Percentiles rank a stretch among this genome's conserved stretches.
Conservation (phyloP, 2,329 filamentous ascomycete genomes). For the Botrytis cinerea region DNA sequence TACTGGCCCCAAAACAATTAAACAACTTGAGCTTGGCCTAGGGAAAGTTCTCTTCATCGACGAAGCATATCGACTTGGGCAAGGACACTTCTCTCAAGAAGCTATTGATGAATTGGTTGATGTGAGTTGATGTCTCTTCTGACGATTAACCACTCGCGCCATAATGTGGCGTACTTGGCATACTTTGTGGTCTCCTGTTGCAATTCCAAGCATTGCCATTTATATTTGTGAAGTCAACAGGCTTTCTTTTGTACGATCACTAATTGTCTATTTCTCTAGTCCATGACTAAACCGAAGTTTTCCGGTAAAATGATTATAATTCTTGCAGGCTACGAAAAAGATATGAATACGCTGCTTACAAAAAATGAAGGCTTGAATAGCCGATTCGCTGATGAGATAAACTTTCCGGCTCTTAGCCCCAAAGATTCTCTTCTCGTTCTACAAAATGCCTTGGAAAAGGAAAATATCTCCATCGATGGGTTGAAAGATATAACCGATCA, state of each 20-base stretch:
- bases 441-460: slow-evolving; percentile 40
- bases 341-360: slow-evolving; percentile 55
- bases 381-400: slow-evolving; percentile 55
- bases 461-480: slow-evolving; percentile 34
- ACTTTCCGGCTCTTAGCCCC: slow-evolving; percentile 45
- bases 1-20: slow-evolving; percentile 65
- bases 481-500: slow-evolving; percentile 38
- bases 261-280: not conserved
- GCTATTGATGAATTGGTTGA: slow-evolving; percentile 70
- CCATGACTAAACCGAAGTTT: slow-evolving; percentile 50
- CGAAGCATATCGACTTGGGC: slow-evolving; percentile 57
- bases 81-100: slow-evolving; percentile 58
- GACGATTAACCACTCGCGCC: too few relatives aligned
- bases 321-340: slow-evolving; percentile 57
- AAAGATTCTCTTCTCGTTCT: slow-evolving; percentile 46
- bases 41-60: slow-evolving; percentile 61
- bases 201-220: not conserved
- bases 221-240: not conserved
- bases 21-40: slow-evolving; percentile 54
- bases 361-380: slow-evolving; percentile 56
- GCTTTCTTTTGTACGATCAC: not conserved
- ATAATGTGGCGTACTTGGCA: not conserved
- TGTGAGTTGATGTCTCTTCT: slow-evolving; percentile 6
- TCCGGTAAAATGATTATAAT: slow-evolving; percentile 55
- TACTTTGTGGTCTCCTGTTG: not conserved